A percentile compares a stretch with the other conserved stretches of the same genome.
Conservation (phyloP, 305 asterid species). For the Andrographis paniculata region DNA sequence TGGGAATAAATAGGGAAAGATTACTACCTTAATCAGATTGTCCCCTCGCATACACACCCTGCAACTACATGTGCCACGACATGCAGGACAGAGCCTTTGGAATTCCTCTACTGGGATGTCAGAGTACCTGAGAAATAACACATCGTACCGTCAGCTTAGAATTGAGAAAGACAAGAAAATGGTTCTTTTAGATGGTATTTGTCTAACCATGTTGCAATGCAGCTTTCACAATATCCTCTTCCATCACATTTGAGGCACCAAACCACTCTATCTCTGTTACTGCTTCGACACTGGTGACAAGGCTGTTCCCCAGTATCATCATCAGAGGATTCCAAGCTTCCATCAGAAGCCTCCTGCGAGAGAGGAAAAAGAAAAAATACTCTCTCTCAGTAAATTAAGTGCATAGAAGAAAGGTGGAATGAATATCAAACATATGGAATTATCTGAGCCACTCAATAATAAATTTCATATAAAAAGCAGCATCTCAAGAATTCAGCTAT, state of each 20-base stretch:
- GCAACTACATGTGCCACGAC: constrained; percentile 94
- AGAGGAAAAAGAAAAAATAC: background rate
- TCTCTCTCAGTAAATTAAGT: constrained; percentile 14
- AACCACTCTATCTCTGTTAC: constrained; percentile 43
- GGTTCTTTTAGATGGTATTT: constrained; percentile 11
- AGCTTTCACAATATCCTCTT: constrained; percentile 87
- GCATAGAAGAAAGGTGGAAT: constrained; percentile 4
- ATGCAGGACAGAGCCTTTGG: constrained; percentile 84
- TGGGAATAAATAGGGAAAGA: constrained; percentile 21
- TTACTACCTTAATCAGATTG: constrained; percentile 71
- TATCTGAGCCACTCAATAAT: too few species aligned
- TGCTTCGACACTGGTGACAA: constrained; percentile 89
- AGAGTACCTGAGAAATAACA: constrained; percentile 62
- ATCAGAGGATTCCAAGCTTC: constrained; percentile 66
- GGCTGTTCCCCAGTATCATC: constrained; percentile 78
- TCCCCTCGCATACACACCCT: constrained; percentile 88
- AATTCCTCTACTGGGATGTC: constrained; percentile 69
- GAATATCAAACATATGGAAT: constrained; percentile 7
- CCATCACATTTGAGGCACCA: constrained; percentile 90
- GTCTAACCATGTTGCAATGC: constrained; percentile 85
- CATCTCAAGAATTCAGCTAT: background rate
- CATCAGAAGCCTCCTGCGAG: constrained; percentile 67
- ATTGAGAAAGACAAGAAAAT: constrained; percentile 11
- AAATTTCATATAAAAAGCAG: constrained; percentile 14
- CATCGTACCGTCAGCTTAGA: constrained; percentile 19